Percentiles rank a stretch among this genome's conserved stretches.
Evolutionary conservation across 2,329 filamentous ascomycete species (phyloP).

Genomic region (Metarhizium rileyi): DNA sequence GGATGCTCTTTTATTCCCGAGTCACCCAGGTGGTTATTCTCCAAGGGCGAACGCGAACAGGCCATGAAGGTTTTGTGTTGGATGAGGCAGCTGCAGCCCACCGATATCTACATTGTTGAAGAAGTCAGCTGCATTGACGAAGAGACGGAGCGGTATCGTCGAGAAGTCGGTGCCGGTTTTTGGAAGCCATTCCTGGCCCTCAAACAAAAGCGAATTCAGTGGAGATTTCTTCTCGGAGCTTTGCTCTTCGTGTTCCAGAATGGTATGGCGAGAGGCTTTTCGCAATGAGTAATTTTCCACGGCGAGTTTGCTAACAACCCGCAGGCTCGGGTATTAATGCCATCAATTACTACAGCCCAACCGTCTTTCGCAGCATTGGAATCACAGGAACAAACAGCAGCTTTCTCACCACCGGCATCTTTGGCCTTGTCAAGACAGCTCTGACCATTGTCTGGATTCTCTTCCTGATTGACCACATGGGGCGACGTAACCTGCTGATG

Average conservation of each 20-base stretch:
- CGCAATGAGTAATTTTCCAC: slow-evolving; percentile 3
- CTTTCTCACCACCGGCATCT: slow-evolving; percentile 21
- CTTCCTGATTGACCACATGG: slow-evolving; percentile 21
- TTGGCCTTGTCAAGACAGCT: slow-evolving; percentile 18
- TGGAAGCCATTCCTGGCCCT: slow-evolving; percentile 60
- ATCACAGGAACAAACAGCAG: slow-evolving; percentile 14
- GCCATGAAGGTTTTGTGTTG: slow-evolving; percentile 51
- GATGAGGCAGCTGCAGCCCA: slow-evolving; percentile 48
- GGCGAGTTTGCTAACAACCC: background rate
- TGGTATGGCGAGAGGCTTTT: slow-evolving; percentile 26
- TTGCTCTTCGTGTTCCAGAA: slow-evolving; percentile 76
- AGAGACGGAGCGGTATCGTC: slow-evolving; percentile 55
- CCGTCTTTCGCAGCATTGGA: slow-evolving; percentile 20
- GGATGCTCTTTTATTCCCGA: slow-evolving; percentile 53
- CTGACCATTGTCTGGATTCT: slow-evolving; percentile 33
- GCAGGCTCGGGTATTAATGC: slow-evolving; percentile 20
- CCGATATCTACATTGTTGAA: slow-evolving; percentile 60
- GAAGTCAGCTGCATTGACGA: slow-evolving; percentile 63
- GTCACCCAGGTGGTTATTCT: slow-evolving; percentile 61
- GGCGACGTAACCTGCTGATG: slow-evolving; percentile 50
- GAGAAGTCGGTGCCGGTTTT: slow-evolving; percentile 59
- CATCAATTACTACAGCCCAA: slow-evolving; percentile 22
- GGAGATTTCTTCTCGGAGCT: slow-evolving; percentile 63
- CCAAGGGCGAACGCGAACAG: slow-evolving; percentile 48
- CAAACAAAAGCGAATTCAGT: slow-evolving; percentile 49